Evolutionary conservation across 2,329 filamentous ascomycete species (phyloP), one percentile per base, ranked within the genome.

Genomic region (Aphanocladium album): DNA sequence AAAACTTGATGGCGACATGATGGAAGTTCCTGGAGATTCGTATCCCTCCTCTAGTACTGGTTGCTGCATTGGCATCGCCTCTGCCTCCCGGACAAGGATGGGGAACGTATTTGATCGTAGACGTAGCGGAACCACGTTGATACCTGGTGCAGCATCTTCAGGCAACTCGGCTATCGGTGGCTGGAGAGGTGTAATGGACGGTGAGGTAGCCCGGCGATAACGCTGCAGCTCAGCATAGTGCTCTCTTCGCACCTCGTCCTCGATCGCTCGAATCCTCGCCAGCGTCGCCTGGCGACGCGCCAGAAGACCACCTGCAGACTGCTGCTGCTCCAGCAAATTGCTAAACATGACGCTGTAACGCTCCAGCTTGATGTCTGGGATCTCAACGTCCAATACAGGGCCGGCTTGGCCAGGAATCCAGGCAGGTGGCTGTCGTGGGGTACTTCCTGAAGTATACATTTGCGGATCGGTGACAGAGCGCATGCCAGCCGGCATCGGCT

Each of bases 311-410:
- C 72, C 67, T 17, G 54, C 14, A 4, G 61, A 27, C 65, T 60
- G 67, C 43, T 73, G 72, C 8, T 73, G 72, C 63, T 84, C 82
- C 27, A 96, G 77, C 7, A 97, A 79, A 41, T 83, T 84, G 60
- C 88, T 86, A 70, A 98, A 97, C 93, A 97, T 97, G 65, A 97
- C 84, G 67, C 92, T 96, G 67, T 96, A 98, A 53, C 93, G 81
- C 71, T 97, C 93, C 81, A 98, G 80, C 64, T 89, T 85, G 60
- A 90, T 82, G 54, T 84, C 83, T 1, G 93, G 93, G 61, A 97
- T 95, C 57, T 93, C 85, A 17, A 97, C 82, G 67, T 92, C 81
- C 21, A 97, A 77, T 7, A 88, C 61, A 1, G 69, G 67, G 8
- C 56, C 45, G 7, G 45, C n/a, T 19, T 57, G 55, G n/a, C 37